Evolutionary conservation across 1,139 yeast species (phyloP), one percentile per base, ranked within the genome.

Genomic region (Suhomyces bokatorum): DNA sequence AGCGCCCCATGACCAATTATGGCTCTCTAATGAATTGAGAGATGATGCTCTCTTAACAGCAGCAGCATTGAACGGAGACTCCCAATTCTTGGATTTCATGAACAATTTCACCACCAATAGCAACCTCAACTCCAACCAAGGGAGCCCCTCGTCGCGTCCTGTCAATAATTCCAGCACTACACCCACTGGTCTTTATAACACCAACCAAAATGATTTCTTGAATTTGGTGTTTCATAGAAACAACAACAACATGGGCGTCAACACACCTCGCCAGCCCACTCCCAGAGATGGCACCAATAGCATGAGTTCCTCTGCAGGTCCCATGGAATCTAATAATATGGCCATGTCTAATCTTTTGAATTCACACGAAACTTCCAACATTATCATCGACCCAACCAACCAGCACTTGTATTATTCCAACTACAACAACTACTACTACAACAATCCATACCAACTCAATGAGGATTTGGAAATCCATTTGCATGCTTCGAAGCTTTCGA

Each of bases 1-100:
- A n/a, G n/a, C 44, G 5, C 17, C 43, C 10, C 51, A 54, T 14
- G 77, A 72, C 47, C 75, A 70, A 40, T 59, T 73, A 52, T 84
- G 90, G 90, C 69, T 85, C 20, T 82, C 90, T 9, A 81, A 77
- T 46, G 91, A 85, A 57, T 69, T 85, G 39, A 64, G 85, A 46
- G 88, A 83, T 52, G 90, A 85, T 55, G 90, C 89, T 0, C 62
- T 85, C 29, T 66, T 85, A 46, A 83, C 90, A 0, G 89, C 89
- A 0, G 86, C 88, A 8, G 89, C 89, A 0, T 69, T 83, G 40
- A 83, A 83, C 49, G 85, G 84, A 28, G 84, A 80, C 49, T 72
- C 81, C 0, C 81, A 79, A 46, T 77, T 79, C 46, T 63, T 81
- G 14, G 86, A 82, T 45, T 69, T 80, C 55, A 73, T 78, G 67